Conservation (phyloP, 1,284 basidiomycete genomes). For the Moesziomyces globuligerus region DNA sequence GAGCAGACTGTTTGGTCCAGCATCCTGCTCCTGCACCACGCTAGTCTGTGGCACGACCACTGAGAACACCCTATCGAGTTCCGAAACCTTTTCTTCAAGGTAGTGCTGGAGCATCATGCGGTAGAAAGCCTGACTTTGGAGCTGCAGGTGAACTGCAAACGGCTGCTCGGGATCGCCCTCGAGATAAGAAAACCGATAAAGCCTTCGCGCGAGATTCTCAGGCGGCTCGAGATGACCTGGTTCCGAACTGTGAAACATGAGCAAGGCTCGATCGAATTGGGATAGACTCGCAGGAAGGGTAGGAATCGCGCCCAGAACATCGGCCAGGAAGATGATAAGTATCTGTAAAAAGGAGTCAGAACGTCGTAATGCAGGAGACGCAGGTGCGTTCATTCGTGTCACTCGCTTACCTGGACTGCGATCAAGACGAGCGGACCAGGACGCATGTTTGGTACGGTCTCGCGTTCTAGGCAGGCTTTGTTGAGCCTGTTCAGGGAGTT, state of each 20-base stretch:
- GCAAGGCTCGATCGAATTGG: slow-evolving; percentile 1
- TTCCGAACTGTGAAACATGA: neutral
- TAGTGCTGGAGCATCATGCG: slow-evolving; percentile 21
- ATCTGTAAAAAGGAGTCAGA: no score
- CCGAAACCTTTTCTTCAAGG: neutral
- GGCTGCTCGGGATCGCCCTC: slow-evolving; percentile 8
- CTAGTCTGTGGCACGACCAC: no score
- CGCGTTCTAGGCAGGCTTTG: no score
- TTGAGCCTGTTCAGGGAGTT: no score
- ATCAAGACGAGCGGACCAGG: no score
- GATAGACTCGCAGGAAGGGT: slow-evolving; percentile 1
- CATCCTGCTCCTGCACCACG: no score
- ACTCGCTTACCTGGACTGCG: no score
- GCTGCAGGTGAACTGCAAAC: slow-evolving; percentile 3
- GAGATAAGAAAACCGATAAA: slow-evolving; percentile 1
- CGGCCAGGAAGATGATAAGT: no score
- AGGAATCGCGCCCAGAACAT: no score
- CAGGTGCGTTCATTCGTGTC: no score
- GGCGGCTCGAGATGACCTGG: neutral
- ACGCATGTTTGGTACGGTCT: no score
- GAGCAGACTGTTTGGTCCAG: neutral
- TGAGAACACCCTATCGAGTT: neutral
- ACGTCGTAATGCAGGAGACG: no score
- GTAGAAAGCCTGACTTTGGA: slow-evolving; percentile 23
- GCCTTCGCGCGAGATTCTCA: neutral